phyloP scores from a whole-genome alignment of 495 filamentous ascomycete genomes.

The Pseudoneurospora amorphoporcata region DNA sequence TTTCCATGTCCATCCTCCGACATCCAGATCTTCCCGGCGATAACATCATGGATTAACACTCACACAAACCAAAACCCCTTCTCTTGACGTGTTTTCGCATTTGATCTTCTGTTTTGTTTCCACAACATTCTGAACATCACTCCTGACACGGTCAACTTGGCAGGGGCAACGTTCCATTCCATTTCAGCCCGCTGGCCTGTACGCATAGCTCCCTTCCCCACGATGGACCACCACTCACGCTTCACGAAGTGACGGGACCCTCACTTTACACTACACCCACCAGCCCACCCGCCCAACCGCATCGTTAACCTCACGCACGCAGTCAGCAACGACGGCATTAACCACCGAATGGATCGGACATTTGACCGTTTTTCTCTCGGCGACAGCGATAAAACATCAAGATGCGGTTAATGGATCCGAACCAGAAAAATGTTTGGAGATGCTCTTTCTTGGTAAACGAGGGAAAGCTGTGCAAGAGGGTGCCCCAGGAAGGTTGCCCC shows the following conservation, averaged over 20 bases:
- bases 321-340: not conserved
- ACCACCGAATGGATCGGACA: not conserved
- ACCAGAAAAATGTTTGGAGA: too few relatives aligned
- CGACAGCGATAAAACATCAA: not conserved
- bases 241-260: not conserved
- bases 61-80: not conserved
- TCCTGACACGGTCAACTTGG: not conserved
- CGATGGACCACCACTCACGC: not conserved
- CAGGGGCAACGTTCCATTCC: not conserved
- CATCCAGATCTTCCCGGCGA: not conserved
- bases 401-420: not conserved
- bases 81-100: not conserved
- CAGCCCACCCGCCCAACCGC: not conserved
- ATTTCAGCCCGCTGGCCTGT: not conserved
- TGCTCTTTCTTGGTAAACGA: too few relatives aligned
- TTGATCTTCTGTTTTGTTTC: not conserved
- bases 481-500: too few relatives aligned
- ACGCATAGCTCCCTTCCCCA: not conserved
- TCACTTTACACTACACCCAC: not conserved
- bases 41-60: not conserved
- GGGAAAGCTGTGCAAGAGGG: too few relatives aligned
- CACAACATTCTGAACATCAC: not conserved
- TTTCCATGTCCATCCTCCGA: not conserved
- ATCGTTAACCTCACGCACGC: not conserved
- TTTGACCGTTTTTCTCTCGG: not conserved